Percentiles rank a stretch among this genome's conserved stretches.
Conservation (phyloP, 2,329 filamentous ascomycete genomes). For the Gaeumannomyces sp. region DNA sequence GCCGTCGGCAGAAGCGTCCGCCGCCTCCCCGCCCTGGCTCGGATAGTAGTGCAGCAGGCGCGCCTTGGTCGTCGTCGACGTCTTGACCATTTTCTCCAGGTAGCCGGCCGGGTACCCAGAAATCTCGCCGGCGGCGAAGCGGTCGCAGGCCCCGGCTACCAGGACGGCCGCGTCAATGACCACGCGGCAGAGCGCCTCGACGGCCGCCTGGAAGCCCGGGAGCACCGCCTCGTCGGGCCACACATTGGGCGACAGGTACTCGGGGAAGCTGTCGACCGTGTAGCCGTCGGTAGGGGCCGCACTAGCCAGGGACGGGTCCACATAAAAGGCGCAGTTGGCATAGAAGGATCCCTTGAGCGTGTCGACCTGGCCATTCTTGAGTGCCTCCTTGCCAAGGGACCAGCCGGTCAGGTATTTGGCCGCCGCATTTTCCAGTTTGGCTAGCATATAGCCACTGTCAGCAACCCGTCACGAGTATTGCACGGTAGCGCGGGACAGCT, state of each 20-base stretch:
- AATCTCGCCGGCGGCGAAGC: conserved; percentile 74
- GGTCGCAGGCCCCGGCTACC: conserved; percentile 85
- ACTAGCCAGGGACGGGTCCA: conserved; percentile 55
- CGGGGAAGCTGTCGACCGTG: conserved; percentile 61
- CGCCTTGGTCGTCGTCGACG: conserved; percentile 84
- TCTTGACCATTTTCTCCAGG: conserved; percentile 78
- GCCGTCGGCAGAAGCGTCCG: conserved; percentile 36
- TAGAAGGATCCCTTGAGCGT: conserved; percentile 81
- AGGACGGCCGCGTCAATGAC: conserved; percentile 87
- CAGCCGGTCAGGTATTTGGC: conserved; percentile 66
- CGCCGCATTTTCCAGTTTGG: conserved; percentile 50
- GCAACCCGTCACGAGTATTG: not conserved
- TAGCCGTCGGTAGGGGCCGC: conserved; percentile 55
- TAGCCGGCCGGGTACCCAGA: conserved; percentile 70
- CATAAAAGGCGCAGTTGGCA: conserved; percentile 74
- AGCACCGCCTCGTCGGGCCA: conserved; percentile 70
- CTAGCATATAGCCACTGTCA: conserved; percentile 23
- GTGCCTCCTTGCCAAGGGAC: conserved; percentile 76
- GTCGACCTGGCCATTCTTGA: conserved; percentile 71
- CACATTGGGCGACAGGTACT: conserved; percentile 84
- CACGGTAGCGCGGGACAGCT: conserved; percentile 15
- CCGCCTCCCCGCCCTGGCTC: conserved; percentile 27
- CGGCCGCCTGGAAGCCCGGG: conserved; percentile 66
- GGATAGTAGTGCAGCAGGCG: conserved; percentile 92
- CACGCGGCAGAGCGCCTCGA: conserved; percentile 71